Evolutionary conservation across 768 basidiomycete genomes (phyloP).

Genomic region (Tubosaeta brunneosetosa): DNA sequence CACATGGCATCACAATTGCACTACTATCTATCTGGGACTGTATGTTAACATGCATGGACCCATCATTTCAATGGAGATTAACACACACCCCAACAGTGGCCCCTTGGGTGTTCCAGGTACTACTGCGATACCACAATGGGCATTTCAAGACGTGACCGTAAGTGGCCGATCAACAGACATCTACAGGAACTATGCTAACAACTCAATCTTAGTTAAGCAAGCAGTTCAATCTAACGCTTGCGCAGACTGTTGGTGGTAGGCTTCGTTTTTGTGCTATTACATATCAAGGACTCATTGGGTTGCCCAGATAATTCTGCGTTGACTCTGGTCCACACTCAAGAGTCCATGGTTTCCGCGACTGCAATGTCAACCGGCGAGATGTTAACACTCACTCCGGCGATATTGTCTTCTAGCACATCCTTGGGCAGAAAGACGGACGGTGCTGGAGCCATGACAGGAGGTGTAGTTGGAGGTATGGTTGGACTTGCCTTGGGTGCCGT

Average conservation of each 20-base stretch:
- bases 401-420: conserved; percentile 5
- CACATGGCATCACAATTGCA: conserved; percentile 46
- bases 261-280: not conserved
- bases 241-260: conserved; percentile 30
- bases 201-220: conserved; percentile 26
- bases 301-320: conserved; percentile 40
- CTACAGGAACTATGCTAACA: conserved; percentile 1
- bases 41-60: conserved; percentile 5
- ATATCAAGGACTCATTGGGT: not conserved
- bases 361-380: conserved; percentile 5
- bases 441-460: conserved; percentile 55
- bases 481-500: conserved; percentile 40
- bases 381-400: conserved; percentile 4
- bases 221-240: conserved; percentile 38
- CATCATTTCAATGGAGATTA: not conserved
- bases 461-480: conserved; percentile 62
- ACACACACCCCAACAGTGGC: conserved; percentile 30
- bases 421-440: conserved; percentile 19
- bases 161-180: conserved; percentile 12
- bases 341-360: conserved; percentile 16
- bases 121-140: conserved; percentile 56
- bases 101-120: conserved; percentile 44
- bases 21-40: conserved; percentile 30
- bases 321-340: conserved; percentile 30
- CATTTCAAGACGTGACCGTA: conserved; percentile 51